Percentiles rank a stretch among this genome's conserved stretches.
phyloP scores from a whole-genome alignment of 2,329 filamentous ascomycete genomes.

The Ascocoryne sarcoides region DNA sequence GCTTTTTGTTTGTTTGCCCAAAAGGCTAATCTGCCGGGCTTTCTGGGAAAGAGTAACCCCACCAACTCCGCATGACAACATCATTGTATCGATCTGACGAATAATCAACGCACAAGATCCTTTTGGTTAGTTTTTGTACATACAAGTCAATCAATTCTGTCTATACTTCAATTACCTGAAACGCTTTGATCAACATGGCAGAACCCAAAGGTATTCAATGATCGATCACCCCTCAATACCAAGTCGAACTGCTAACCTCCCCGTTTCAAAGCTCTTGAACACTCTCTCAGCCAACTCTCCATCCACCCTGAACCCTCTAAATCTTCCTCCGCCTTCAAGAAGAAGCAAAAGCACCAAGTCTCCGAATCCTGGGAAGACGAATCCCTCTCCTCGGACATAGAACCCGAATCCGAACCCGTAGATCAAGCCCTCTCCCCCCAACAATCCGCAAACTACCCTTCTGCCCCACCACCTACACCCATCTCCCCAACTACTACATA shows the following conservation, averaged over 20 bases:
- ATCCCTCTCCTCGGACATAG: slow-evolving; percentile 30
- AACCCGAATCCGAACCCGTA: slow-evolving; percentile 28
- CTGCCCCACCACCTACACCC: slow-evolving; percentile 59
- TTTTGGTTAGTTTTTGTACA: too few relatives aligned
- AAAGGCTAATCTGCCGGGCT: background rate
- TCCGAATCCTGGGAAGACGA: slow-evolving; percentile 76
- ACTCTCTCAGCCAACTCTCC: slow-evolving; percentile 22
- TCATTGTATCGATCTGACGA: too few relatives aligned
- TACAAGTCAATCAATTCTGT: too few relatives aligned
- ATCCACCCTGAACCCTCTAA: slow-evolving; percentile 19
- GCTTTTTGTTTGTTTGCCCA: too few relatives aligned
- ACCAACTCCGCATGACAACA: too few relatives aligned
- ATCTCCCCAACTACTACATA: slow-evolving; percentile 41
- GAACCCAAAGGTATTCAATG: too few relatives aligned
- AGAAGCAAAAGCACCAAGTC: slow-evolving; percentile 31
- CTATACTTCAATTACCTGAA: too few relatives aligned
- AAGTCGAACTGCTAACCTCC: too few relatives aligned
- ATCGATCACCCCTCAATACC: too few relatives aligned
- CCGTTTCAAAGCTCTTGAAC: slow-evolving; percentile 18
- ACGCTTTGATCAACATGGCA: too few relatives aligned
- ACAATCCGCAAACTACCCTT: slow-evolving; percentile 29
- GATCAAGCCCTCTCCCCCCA: slow-evolving; percentile 21
- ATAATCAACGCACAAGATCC: too few relatives aligned
- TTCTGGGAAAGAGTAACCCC: too few relatives aligned
- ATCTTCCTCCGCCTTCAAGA: slow-evolving; percentile 19